Evolutionary conservation across 768 basidiomycete species (phyloP), one percentile per base, ranked within the genome.

Genomic region (Podaxis rugospora): DNA sequence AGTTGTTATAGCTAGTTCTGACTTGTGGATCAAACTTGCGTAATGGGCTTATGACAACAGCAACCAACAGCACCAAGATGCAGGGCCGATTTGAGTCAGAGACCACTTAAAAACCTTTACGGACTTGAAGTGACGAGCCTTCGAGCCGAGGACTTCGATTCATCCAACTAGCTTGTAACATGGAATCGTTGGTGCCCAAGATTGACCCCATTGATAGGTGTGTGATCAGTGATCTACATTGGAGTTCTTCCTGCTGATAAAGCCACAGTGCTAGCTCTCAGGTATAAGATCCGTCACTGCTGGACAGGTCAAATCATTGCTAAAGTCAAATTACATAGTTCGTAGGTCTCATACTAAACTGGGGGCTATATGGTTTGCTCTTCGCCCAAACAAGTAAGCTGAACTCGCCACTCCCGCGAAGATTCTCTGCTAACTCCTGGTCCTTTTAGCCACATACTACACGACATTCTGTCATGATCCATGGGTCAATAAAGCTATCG

Each of bases 291-390:
- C 13, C 4, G 5, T 32, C 35, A n/a, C 4, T 21, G 21, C 46
- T 6, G 5, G n/a, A 6, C 4, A 37, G 11, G 4, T 35, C n/a
- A 4, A 13, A 37, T 13, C 9, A 4, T 1, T 13, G 14, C 36
- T 54, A 11, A 54, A 21, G 18, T 21, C 23, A 37, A 21, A 13
- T 7, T 37, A 28, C 11, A 36, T 36, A 54, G 57, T 58, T 58
- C 37, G 7, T 58, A 50, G 57, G 57, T 25, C 28, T 58, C 28
- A 7, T 51, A 13, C 36, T 58, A 9, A 58, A 58, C 25, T 58
- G 46, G 44, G 18, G 47, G 4, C 46, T 58, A 5, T 58, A 58
- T 40, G 57, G 57, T 23, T n/a, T 58, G 11, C 35, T 58, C 3
- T 5, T 51, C 6, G 47, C 57, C 16, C 57, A 58, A 39, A 39